Evolutionary conservation across 2,329 filamentous ascomycete genomes (phyloP), one percentile per base, ranked within the genome.

Genomic region (Alternaria longipes): DNA sequence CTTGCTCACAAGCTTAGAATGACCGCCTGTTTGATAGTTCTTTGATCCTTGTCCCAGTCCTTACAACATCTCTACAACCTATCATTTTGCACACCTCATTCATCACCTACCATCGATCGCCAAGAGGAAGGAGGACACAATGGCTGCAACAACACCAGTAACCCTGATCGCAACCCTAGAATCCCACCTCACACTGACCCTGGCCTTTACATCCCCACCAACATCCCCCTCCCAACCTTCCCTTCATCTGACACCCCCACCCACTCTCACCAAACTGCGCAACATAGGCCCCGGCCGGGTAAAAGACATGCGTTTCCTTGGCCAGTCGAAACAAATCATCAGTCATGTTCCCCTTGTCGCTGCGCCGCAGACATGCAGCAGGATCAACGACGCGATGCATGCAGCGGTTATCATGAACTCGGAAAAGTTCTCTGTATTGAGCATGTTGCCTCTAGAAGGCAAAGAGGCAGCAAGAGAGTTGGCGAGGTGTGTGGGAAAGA

Each of bases 371-470:
- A 56, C 51, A 9, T 76, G 73, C 47, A 28, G 45, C n/a, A 70
- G 61, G 34, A 54, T 68, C 45, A 76, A 76, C 54, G 69, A 76
- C 32, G 62, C 67, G 26, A 63, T 76, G 18, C 49, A 69, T n/a
- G 41, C 60, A 5, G 64, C 63, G 3, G 68, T 68, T 3, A 56
- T 59, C 7, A 51, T 67, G 51, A 69, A 67, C 12, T 75, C 77
- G 2, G 74, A 71, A 16, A 81, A 80, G 34, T 77, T 83, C 28
- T 78, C 78, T 4, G 82, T 77, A 8, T 80, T 84, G 58, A 81
- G 81, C 3, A 67, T 80, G 36, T 71, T 84, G 1, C 80, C 81
- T 0, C 49, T 57, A 1, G 66, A 81, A 4, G 79, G 81, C 8
- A 57, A 4, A 45, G 66, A 54, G 65, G 73, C 47, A 74, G 81